Evolutionary conservation across 2,329 filamentous ascomycete species (phyloP).

Genomic region (Immersiporthe knoxdaviesiana): DNA sequence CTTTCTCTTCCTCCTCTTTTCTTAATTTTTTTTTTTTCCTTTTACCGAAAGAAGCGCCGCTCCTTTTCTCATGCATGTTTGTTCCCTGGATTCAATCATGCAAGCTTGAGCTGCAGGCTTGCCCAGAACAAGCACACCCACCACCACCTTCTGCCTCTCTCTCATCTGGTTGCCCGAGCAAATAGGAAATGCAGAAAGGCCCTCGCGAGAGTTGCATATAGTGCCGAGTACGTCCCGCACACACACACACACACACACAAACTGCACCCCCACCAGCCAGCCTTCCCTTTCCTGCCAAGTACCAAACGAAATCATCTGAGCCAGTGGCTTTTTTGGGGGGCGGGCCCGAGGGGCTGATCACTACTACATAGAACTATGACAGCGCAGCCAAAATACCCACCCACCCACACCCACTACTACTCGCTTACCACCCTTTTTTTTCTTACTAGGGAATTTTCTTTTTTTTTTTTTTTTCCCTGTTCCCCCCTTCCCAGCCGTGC

Average conservation of each 20-base stretch:
- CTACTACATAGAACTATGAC: not conserved
- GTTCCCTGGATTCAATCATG: not conserved
- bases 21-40: not conserved
- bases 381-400: not conserved
- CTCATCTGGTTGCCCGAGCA: not conserved
- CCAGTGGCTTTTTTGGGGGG: not conserved
- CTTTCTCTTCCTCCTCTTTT: not conserved
- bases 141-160: too few relatives aligned
- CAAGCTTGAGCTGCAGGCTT: not conserved
- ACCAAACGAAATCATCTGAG: not conserved
- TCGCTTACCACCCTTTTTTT: not conserved
- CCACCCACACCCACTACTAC: not conserved
- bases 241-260: not conserved
- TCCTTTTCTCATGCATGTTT: not conserved
- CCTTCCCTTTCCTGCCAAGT: not conserved
- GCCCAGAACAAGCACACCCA: not conserved
- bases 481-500: not conserved
- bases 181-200: not conserved
- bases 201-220: not conserved
- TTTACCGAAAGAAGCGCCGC: not conserved
- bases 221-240: too few relatives aligned
- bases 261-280: not conserved
- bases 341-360: not conserved
- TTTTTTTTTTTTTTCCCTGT: not conserved
- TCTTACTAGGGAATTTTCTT: too few relatives aligned